phyloP scores from a whole-genome alignment of 805 yeast species.

The Ogataea ramenticola region DNA sequence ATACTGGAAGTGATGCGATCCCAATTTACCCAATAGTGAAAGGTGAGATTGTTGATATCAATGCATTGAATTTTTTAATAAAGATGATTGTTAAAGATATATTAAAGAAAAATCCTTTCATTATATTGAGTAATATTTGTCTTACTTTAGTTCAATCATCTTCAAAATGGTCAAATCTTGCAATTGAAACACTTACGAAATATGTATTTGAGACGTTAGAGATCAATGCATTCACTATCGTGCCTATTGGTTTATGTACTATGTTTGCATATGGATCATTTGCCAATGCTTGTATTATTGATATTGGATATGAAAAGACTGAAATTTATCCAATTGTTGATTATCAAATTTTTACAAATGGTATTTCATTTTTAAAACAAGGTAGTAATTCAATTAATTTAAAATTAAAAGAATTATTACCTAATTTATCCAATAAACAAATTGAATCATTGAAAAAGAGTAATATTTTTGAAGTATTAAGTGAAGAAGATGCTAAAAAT shows the following conservation, averaged over 20 bases:
- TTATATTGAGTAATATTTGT: conserved; percentile 43
- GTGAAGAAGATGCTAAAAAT: conserved; percentile 54
- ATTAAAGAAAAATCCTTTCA: conserved; percentile 24
- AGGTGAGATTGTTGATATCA: conserved; percentile 59
- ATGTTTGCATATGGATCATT: conserved; percentile 65
- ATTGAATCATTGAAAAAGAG: conserved; percentile 72
- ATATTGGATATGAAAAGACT: conserved; percentile 68
- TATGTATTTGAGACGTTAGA: conserved; percentile 69
- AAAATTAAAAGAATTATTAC: conserved; percentile 44
- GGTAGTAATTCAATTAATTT: conserved; percentile 68
- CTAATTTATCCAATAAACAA: conserved; percentile 48
- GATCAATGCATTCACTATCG: conserved; percentile 61
- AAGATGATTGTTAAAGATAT: conserved; percentile 46
- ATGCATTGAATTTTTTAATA: conserved; percentile 62
- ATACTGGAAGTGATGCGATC: conserved; percentile 18
- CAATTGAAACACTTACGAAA: conserved; percentile 64
- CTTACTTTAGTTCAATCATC: conserved; percentile 57
- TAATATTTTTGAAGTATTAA: conserved; percentile 70
- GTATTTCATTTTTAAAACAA: conserved; percentile 24
- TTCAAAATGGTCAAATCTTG: conserved; percentile 59
- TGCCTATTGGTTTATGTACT: conserved; percentile 63
- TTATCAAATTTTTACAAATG: conserved; percentile 52
- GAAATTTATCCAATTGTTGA: conserved; percentile 79
- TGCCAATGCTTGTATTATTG: conserved; percentile 66
- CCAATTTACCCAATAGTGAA: conserved; percentile 53